Conservation (phyloP, 164 flowering plant species). For the Aristolochia californica region DNA sequence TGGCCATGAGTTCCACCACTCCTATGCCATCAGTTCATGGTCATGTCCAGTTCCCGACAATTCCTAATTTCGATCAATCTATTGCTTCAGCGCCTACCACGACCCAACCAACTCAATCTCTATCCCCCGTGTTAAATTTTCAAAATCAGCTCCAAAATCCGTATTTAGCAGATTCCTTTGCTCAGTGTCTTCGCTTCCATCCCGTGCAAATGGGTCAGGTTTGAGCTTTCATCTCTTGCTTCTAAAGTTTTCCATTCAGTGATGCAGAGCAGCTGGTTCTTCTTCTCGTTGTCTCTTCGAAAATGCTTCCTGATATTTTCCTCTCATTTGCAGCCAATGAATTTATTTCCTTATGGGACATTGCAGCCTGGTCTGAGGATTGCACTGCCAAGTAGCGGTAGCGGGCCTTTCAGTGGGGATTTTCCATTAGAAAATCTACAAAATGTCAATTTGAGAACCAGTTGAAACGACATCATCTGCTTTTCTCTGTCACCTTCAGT, state of each 20-base stretch:
- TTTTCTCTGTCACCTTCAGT: neutral
- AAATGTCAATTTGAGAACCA: constrained; percentile 21
- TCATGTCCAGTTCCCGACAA: constrained; percentile 31
- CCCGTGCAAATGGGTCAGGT: constrained; percentile 34
- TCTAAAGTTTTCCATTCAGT: neutral
- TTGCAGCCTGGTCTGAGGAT: constrained; percentile 22
- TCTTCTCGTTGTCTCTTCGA: neutral
- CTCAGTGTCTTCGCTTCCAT: constrained; percentile 39
- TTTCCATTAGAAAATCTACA: constrained; percentile 11
- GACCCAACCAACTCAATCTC: constrained; percentile 25
- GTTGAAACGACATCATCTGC: neutral
- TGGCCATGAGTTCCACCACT: constrained; percentile 48
- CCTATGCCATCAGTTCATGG: constrained; percentile 32
- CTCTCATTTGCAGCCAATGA: constrained; percentile 32
- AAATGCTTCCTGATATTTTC: neutral
- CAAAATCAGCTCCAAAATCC: constrained; percentile 36
- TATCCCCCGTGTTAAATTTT: constrained; percentile 19
- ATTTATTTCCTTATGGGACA: constrained; percentile 32
- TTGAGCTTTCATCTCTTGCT: too few relatives aligned
- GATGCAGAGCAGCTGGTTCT: neutral
- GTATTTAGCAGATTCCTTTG: constrained; percentile 26
- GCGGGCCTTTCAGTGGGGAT: constrained; percentile 16
- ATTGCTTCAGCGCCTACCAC: constrained; percentile 10
- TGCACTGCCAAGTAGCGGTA: constrained; percentile 14
- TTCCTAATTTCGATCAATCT: constrained; percentile 37